phyloP scores from a whole-genome alignment of 306 rosid genomes.

The Glycine soja region DNA sequence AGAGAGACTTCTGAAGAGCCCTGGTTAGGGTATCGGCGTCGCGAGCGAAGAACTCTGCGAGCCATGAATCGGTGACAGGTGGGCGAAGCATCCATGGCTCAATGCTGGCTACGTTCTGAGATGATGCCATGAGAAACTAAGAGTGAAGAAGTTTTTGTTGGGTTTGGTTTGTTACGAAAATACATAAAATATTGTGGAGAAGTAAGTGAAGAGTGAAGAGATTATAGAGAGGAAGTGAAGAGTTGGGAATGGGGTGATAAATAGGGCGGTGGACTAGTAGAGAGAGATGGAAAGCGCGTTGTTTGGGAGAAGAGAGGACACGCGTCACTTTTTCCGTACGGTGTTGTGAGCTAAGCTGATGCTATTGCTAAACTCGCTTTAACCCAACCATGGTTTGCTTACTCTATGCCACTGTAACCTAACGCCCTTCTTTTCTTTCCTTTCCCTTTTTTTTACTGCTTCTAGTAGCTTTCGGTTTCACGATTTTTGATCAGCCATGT shows the following conservation, averaged over 20 bases:
- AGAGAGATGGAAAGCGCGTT: slow-evolving; percentile 76
- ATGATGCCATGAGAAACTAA: slow-evolving; percentile 55
- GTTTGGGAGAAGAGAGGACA: slow-evolving; percentile 55
- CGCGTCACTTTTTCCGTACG: slow-evolving; percentile 72
- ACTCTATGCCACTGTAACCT: no score
- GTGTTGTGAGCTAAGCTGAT: slow-evolving; percentile 8
- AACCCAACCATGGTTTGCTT: slow-evolving; percentile 43
- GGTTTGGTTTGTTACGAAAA: no score
- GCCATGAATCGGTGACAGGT: slow-evolving; percentile 58
- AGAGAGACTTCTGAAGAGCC: slow-evolving; percentile 72
- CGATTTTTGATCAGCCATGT: no score
- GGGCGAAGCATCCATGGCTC: slow-evolving; percentile 63
- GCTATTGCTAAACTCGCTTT: slow-evolving; percentile 28
- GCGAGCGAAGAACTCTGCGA: slow-evolving; percentile 59
- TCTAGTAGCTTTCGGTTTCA: no score
- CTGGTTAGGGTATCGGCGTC: slow-evolving; percentile 64
- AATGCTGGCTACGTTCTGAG: slow-evolving; percentile 59
- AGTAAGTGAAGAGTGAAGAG: neutral
- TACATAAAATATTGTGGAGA: no score
- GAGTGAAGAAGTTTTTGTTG: neutral
- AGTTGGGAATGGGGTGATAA: slow-evolving; percentile 35
- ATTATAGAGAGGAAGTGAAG: neutral
- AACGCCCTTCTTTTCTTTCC: no score
- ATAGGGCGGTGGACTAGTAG: slow-evolving; percentile 61
- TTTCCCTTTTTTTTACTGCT: no score